Base-by-base conservation (phyloP, 1,284 basidiomycete species). In the Entoloma clypeatum region DNA sequence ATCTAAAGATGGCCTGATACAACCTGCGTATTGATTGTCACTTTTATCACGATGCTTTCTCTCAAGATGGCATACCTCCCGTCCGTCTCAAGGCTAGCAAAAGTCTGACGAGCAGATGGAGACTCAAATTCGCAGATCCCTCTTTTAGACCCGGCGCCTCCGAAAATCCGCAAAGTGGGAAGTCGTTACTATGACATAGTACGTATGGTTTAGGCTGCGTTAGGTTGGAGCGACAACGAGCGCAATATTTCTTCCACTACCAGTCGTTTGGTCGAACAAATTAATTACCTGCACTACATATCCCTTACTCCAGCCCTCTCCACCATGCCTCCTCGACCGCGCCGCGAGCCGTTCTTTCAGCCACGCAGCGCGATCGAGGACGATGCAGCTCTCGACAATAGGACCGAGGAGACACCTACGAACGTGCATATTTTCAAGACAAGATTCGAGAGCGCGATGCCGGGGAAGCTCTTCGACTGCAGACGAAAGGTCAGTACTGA, bases 181-280 rank as follows among this genome's bases (percentile, higher is more conserved):
- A n/a, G n/a, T n/a, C n/a, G n/a, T n/a, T n/a, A n/a, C n/a, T n/a
- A n/a, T n/a, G n/a, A n/a, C n/a, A n/a, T n/a, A n/a, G n/a, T n/a
- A n/a, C n/a, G n/a, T n/a, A n/a, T n/a, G n/a, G n/a, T n/a, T n/a
- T n/a, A n/a, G n/a, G n/a, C n/a, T n/a, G n/a, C n/a, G n/a, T n/a
- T n/a, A n/a, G 24, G 13, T 25, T 10, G 55, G 60, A 7, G 58
- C 59, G 33, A 79, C 56, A 17, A 75, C 70, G 41, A 84, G 62
- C 2, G 74, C 79, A 38, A 81, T 64, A 57, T 84, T 85, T 49
- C 82, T 61, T 31, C 74, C 79, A 56, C 81, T 84, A 25, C 79
- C 81, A 7, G 69, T 71, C 4, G 63, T 64, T 56, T 85, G 82
- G 51, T 84, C 78, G 47, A 86, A 86, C 28, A 86, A 53, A 54